A percentile compares a stretch with the other conserved stretches of the same genome.
phyloP scores from a whole-genome alignment of 2,329 filamentous ascomycete species.

The Aspergillus udagawae region DNA sequence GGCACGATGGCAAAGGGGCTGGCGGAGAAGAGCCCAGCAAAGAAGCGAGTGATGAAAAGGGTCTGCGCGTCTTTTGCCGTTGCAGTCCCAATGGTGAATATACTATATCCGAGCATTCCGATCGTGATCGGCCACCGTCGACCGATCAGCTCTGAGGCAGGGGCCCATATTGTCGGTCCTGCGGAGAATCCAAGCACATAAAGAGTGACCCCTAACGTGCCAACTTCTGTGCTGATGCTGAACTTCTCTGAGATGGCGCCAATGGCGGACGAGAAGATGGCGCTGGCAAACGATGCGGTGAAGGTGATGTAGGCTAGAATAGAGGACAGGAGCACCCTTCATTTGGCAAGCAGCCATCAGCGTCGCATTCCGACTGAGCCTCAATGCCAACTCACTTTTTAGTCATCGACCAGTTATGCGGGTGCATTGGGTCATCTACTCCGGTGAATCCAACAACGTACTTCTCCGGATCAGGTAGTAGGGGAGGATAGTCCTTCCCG shows the following conservation, averaged over 20 bases:
- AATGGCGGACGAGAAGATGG: constrained; percentile 67
- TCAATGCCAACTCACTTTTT: constrained; percentile 33
- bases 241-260: constrained; percentile 48
- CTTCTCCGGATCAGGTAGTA: constrained; percentile 48
- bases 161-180: constrained; percentile 61
- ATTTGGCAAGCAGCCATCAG: not conserved
- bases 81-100: constrained; percentile 46
- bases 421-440: constrained; percentile 47
- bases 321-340: constrained; percentile 13
- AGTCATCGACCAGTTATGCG: constrained; percentile 49
- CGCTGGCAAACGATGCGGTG: constrained; percentile 48
- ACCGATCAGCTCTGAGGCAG: constrained; percentile 57
- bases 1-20: constrained; percentile 42
- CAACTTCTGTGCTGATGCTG: constrained; percentile 41
- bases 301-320: constrained; percentile 45
- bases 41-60: constrained; percentile 44
- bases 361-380: no score
- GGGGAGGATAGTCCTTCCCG: constrained; percentile 31
- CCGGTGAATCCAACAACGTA: constrained; percentile 55
- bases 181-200: constrained; percentile 52
- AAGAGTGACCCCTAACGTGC: constrained; percentile 44
- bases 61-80: constrained; percentile 38
- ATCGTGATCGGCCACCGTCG: constrained; percentile 49
- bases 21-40: constrained; percentile 43
- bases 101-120: constrained; percentile 38